A percentile compares a stretch with the other conserved stretches of the same genome.
Conservation (phyloP, 2,329 filamentous ascomycete genomes). For the Colletotrichum karsti region DNA sequence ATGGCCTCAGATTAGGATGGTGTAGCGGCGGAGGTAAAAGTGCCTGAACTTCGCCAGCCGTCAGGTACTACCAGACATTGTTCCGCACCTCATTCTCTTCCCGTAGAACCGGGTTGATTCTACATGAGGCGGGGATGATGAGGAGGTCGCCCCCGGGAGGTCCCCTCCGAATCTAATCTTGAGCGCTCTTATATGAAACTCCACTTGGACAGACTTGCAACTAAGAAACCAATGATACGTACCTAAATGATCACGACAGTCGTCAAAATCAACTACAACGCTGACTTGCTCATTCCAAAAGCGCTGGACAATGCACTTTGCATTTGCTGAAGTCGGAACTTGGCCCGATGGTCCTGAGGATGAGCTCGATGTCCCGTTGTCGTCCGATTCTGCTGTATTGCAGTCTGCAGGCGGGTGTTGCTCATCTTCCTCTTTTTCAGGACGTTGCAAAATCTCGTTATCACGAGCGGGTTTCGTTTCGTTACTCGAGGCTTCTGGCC, state of each 20-base stretch:
- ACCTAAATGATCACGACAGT: constrained; percentile 66
- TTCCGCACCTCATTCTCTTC: constrained; percentile 25
- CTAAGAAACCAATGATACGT: constrained; percentile 12
- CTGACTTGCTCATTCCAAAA: constrained; percentile 60
- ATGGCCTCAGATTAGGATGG: too few species aligned
- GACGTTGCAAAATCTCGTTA: neutral
- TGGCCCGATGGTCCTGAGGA: constrained; percentile 7
- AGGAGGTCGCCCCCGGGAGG: too few species aligned
- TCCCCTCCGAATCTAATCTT: neutral
- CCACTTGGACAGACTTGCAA: neutral
- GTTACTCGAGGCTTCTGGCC: neutral
- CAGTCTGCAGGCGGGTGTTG: neutral
- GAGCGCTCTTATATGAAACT: neutral
- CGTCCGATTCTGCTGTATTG: neutral
- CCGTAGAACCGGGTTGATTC: neutral
- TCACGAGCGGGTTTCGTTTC: neutral
- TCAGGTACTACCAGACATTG: too few species aligned
- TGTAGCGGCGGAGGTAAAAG: too few species aligned
- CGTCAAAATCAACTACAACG: constrained; percentile 56
- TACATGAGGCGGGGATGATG: neutral
- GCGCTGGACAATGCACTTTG: constrained; percentile 15
- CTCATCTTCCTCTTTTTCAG: neutral
- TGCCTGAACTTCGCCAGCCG: too few species aligned
- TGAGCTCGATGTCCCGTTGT: neutral
- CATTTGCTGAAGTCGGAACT: neutral